Percentiles rank a stretch among this genome's conserved stretches.
phyloP scores from a whole-genome alignment of 2,329 filamentous ascomycete genomes.

The Microsporum audouinii region DNA sequence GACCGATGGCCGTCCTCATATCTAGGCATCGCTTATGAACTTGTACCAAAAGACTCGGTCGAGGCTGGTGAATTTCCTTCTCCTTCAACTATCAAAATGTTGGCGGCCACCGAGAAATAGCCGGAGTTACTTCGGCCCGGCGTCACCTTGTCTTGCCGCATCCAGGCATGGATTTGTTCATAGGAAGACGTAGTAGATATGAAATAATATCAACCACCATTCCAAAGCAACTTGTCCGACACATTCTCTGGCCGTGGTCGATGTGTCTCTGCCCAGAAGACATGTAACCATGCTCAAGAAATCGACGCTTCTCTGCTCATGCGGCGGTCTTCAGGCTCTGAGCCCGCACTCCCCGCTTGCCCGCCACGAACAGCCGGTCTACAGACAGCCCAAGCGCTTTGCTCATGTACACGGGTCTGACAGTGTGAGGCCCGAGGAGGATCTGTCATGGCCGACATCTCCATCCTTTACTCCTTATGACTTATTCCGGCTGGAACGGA shows the following conservation, averaged over 20 bases:
- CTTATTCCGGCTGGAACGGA: slow-evolving; percentile 55
- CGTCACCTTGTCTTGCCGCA: too few species aligned
- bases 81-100: not conserved
- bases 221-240: too few species aligned
- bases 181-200: too few species aligned
- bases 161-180: too few species aligned
- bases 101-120: not conserved
- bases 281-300: slow-evolving; percentile 39
- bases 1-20: slow-evolving; percentile 1
- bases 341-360: slow-evolving; percentile 21
- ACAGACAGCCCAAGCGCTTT: slow-evolving; percentile 24
- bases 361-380: slow-evolving; percentile 10
- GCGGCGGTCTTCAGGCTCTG: slow-evolving; percentile 29
- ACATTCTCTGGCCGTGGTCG: too few species aligned
- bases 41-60: too few species aligned
- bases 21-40: not conserved
- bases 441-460: slow-evolving; percentile 35
- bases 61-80: not conserved
- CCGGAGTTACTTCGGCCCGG: not conserved
- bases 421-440: slow-evolving; percentile 16
- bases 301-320: slow-evolving; percentile 28
- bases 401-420: slow-evolving; percentile 24
- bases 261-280: too few species aligned
- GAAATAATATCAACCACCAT: too few species aligned
- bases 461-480: slow-evolving; percentile 65